Evolutionary conservation across 352 stramenopile genomes (phyloP).

Genomic region (Phytophthora sansomeana): DNA sequence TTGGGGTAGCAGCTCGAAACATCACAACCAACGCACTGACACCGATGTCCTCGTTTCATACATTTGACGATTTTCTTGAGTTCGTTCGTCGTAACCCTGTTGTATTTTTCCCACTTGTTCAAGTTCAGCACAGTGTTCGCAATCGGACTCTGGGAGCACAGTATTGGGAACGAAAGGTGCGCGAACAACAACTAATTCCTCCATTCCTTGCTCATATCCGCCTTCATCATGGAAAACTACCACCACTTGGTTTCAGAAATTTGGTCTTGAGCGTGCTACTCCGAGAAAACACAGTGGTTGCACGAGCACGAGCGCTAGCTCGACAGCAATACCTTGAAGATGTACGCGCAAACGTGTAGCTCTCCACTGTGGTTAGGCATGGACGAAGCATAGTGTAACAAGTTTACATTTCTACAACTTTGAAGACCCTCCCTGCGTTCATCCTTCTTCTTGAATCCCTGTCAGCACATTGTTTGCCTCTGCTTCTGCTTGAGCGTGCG

Average conservation of each 20-base stretch:
- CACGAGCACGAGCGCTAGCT: constrained; percentile 34
- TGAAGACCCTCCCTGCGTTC: not conserved
- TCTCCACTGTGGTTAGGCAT: too few species aligned
- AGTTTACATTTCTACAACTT: constrained; percentile 1
- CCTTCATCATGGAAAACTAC: constrained; percentile 40
- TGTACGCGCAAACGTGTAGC: not conserved
- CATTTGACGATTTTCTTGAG: constrained; percentile 61
- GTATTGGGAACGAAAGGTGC: constrained; percentile 53
- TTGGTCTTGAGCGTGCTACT: constrained; percentile 35
- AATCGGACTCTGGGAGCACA: constrained; percentile 36
- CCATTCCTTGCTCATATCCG: constrained; percentile 45
- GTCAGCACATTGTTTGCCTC: constrained; percentile 16
- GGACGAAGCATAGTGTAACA: too few species aligned
- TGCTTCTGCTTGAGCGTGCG: constrained; percentile 25
- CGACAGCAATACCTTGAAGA: constrained; percentile 39
- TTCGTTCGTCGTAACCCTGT: constrained; percentile 44
- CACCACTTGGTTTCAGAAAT: constrained; percentile 42
- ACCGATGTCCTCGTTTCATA: constrained; percentile 17
- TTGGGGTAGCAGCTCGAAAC: constrained; percentile 44
- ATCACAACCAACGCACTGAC: constrained; percentile 29
- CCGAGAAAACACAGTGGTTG: constrained; percentile 29
- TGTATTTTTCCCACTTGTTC: constrained; percentile 57
- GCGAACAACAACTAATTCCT: constrained; percentile 43
- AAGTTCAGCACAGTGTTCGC: constrained; percentile 55
- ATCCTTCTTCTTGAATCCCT: constrained; percentile 19